phyloP scores from a whole-genome alignment of 1,284 basidiomycete species.

The Somion occarium region DNA sequence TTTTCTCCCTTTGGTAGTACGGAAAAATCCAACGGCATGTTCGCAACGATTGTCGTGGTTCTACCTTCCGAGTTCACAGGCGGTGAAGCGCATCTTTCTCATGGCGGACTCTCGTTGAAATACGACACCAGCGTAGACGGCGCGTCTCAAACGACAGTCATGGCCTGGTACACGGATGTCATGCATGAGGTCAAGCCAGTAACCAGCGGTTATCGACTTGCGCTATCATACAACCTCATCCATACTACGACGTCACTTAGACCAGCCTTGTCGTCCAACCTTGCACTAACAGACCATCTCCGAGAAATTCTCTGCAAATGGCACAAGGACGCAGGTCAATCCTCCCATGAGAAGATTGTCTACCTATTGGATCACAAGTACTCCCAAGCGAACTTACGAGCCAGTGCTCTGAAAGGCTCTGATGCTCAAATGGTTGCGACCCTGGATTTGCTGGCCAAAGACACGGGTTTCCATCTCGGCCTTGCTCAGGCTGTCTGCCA shows the following conservation, averaged over 20 bases:
- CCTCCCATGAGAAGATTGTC: constrained; percentile 14
- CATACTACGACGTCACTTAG: constrained; percentile 36
- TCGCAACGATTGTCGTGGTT: constrained; percentile 39
- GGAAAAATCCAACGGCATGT: constrained; percentile 36
- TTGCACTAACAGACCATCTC: not conserved
- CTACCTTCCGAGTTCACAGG: constrained; percentile 41
- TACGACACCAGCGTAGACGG: constrained; percentile 30
- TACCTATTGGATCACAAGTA: constrained; percentile 26
- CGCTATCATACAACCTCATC: constrained; percentile 40
- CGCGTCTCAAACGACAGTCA: constrained; percentile 28
- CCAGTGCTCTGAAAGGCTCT: constrained; percentile 20
- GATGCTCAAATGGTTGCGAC: constrained; percentile 20
- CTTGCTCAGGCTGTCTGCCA: constrained; percentile 26
- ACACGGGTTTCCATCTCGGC: constrained; percentile 15
- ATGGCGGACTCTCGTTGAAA: constrained; percentile 24
- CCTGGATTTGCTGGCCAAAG: constrained; percentile 12
- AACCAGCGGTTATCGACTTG: constrained; percentile 39
- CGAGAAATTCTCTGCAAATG: not conserved
- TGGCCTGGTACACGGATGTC: constrained; percentile 47
- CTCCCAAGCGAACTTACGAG: constrained; percentile 15
- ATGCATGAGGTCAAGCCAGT: constrained; percentile 41
- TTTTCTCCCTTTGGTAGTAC: constrained; percentile 22
- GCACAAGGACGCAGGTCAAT: not conserved
- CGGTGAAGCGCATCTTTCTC: constrained; percentile 36
- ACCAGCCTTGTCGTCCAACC: constrained; percentile 21